phyloP scores from a whole-genome alignment of 768 basidiomycete genomes.

The Termitomyces sp. region DNA sequence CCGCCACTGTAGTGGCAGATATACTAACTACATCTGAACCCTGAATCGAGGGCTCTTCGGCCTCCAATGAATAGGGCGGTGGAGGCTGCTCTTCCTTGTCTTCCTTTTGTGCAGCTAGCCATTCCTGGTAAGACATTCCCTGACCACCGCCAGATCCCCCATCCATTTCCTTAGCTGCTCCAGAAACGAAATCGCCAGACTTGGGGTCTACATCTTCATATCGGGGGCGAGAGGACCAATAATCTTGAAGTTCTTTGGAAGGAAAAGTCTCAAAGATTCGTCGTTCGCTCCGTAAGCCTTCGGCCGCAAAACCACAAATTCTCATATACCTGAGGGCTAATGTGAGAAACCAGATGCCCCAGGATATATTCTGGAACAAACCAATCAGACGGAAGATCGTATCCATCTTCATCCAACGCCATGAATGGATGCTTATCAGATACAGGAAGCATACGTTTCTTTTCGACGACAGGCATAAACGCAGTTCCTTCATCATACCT shows the following conservation, averaged over 20 bases:
- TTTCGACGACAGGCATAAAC: conserved; percentile 68
- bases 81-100: conserved; percentile 55
- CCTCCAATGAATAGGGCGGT: conserved; percentile 66
- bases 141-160: conserved; percentile 15
- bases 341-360: not conserved
- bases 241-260: conserved; percentile 69
- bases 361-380: conserved; percentile 27
- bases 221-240: conserved; percentile 62
- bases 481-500: conserved; percentile 87
- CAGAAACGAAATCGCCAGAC: conserved; percentile 29
- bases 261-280: conserved; percentile 61
- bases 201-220: conserved; percentile 42
- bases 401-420: conserved; percentile 75
- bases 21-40: conserved; percentile 6
- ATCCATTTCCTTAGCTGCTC: conserved; percentile 8
- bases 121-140: conserved; percentile 41
- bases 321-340: conserved; percentile 62
- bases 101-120: conserved; percentile 42
- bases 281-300: conserved; percentile 64
- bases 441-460: conserved; percentile 55
- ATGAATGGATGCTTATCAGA: conserved; percentile 59
- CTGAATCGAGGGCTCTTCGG: conserved; percentile 21
- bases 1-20: conserved; percentile 4
- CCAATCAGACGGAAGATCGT: conserved; percentile 80
- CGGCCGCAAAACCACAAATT: conserved; percentile 68